Evolutionary conservation across 2,329 filamentous ascomycete genomes (phyloP).

Genomic region (Penicillium sp.): DNA sequence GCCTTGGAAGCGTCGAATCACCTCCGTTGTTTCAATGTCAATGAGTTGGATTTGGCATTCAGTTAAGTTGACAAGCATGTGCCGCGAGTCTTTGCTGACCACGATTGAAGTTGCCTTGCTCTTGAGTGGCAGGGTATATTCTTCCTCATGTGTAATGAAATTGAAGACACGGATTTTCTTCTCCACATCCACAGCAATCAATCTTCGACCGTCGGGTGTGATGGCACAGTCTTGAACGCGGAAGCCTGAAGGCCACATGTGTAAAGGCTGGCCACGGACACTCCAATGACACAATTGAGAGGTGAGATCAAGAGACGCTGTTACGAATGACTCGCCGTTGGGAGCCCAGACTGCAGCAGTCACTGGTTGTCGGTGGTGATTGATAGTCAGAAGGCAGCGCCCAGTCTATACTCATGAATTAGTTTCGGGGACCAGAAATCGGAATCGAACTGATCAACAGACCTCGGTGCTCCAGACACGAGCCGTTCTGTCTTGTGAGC

Average conservation of each 20-base stretch:
- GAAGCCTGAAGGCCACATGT: slow-evolving; percentile 72
- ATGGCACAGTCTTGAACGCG: slow-evolving; percentile 85
- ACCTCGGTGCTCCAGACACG: slow-evolving; percentile 76
- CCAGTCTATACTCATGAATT: slow-evolving; percentile 59
- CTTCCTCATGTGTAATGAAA: slow-evolving; percentile 71
- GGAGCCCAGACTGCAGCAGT: slow-evolving; percentile 89
- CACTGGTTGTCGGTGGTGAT: slow-evolving; percentile 79
- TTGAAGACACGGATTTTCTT: slow-evolving; percentile 81
- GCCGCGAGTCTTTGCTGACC: slow-evolving; percentile 79
- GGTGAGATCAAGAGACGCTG: slow-evolving; percentile 73
- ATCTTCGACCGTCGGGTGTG: slow-evolving; percentile 76
- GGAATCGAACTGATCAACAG: slow-evolving; percentile 36
- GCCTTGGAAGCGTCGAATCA: slow-evolving; percentile 76
- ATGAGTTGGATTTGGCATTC: slow-evolving; percentile 79
- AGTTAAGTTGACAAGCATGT: slow-evolving; percentile 80
- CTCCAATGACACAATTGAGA: slow-evolving; percentile 74
- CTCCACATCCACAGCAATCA: slow-evolving; percentile 77
- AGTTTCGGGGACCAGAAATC: not conserved
- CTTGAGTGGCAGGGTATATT: slow-evolving; percentile 74
- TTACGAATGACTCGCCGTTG: slow-evolving; percentile 77
- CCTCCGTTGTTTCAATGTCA: slow-evolving; percentile 72
- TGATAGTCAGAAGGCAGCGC: slow-evolving; percentile 64
- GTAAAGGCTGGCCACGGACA: slow-evolving; percentile 63
- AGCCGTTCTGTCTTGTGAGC: slow-evolving; percentile 74
- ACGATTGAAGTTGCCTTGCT: slow-evolving; percentile 76